Evolutionary conservation across 2,329 filamentous ascomycete species (phyloP).

Genomic region (Alternaria arborescens): DNA sequence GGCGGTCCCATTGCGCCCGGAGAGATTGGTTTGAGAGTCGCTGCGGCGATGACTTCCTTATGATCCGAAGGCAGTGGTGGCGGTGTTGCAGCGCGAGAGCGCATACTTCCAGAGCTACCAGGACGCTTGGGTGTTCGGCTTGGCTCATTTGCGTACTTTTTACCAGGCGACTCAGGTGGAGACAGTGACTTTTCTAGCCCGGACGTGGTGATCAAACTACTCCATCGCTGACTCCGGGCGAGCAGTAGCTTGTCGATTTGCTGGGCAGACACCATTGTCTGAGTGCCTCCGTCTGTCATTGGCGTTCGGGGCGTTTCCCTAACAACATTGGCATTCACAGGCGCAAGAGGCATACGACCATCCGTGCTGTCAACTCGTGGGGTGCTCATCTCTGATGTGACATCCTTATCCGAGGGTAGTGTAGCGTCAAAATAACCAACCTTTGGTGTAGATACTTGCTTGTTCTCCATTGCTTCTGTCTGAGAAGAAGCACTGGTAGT

Average conservation of each 20-base stretch:
- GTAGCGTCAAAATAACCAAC: constrained; percentile 55
- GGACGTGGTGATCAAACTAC: constrained; percentile 39
- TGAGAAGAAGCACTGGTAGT: constrained; percentile 24
- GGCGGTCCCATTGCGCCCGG: constrained; percentile 79
- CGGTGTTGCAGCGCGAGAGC: constrained; percentile 59
- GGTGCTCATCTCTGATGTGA: constrained; percentile 8
- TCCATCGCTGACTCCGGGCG: constrained; percentile 55
- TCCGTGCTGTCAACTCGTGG: constrained; percentile 19
- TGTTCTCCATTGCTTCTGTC: constrained; percentile 18
- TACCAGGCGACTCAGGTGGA: constrained; percentile 48
- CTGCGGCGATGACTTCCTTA: constrained; percentile 83
- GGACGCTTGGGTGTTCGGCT: constrained; percentile 64
- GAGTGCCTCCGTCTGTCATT: constrained; percentile 76
- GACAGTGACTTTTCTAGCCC: constrained; percentile 42
- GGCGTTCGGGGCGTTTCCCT: constrained; percentile 38
- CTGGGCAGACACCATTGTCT: constrained; percentile 83
- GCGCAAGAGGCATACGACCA: constrained; percentile 33
- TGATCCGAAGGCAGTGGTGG: constrained; percentile 86
- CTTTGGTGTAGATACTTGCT: constrained; percentile 40
- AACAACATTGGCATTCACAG: constrained; percentile 34
- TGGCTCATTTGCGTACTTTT: constrained; percentile 37
- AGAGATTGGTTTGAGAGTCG: constrained; percentile 63
- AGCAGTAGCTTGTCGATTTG: constrained; percentile 80
- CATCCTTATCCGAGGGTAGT: constrained; percentile 56
- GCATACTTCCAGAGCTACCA: constrained; percentile 75